phyloP scores from a whole-genome alignment of 495 filamentous ascomycete genomes.

The Jackrogersella minutella region DNA sequence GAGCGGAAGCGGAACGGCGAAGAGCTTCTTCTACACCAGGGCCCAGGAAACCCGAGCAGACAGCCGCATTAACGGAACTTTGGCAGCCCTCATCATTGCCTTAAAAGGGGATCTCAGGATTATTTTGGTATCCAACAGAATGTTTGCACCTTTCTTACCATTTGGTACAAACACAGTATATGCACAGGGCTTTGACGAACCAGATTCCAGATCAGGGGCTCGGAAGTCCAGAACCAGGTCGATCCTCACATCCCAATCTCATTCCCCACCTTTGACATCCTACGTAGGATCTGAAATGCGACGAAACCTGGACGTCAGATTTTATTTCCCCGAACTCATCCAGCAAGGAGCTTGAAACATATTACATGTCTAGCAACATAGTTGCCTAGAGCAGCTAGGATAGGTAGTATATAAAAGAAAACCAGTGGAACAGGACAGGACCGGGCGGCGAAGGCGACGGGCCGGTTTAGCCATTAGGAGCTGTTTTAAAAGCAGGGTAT shows the following conservation, averaged over 20 bases:
- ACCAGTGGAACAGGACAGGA: not conserved
- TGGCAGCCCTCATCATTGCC: not conserved
- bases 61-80: slow-evolving; percentile 6
- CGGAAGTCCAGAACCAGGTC: slow-evolving; percentile 26
- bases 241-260: slow-evolving; percentile 17
- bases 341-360: not conserved
- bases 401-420: not conserved
- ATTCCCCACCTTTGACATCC: slow-evolving; percentile 1
- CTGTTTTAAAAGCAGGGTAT: not conserved
- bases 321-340: not conserved
- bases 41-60: slow-evolving; percentile 7
- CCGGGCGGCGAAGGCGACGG: slow-evolving; percentile 26
- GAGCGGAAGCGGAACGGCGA: slow-evolving; percentile 28
- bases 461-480: slow-evolving; percentile 6
- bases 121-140: not conserved
- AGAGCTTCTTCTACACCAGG: slow-evolving; percentile 12
- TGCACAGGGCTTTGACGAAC: not conserved
- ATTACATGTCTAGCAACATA: slow-evolving; percentile 1
- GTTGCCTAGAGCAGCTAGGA: slow-evolving; percentile 5
- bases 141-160: not conserved
- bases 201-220: slow-evolving; percentile 21
- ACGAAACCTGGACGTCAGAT: not conserved
- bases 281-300: slow-evolving; percentile 12
- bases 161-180: not conserved
- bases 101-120: not conserved